Conservation (phyloP, 305 asterid genomes). For the Lippia alba region DNA sequence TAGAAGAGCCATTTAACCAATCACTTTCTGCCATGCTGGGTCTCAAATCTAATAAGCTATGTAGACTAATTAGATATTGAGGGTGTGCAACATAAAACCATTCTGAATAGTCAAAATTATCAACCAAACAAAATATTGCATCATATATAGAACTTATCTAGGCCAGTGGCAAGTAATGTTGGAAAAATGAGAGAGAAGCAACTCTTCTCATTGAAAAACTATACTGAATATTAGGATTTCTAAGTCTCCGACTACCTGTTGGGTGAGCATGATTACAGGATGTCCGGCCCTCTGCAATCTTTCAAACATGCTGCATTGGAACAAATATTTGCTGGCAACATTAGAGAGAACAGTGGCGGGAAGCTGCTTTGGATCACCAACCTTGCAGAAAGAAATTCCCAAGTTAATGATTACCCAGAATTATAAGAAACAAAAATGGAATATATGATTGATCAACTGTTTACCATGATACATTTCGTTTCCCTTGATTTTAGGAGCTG, state of each 20-base stretch:
- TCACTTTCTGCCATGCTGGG: constrained; percentile 21
- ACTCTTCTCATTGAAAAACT: constrained; percentile 25
- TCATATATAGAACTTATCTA: constrained; percentile 4
- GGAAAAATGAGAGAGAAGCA: constrained; percentile 15
- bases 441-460: constrained; percentile 30
- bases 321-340: constrained; percentile 88
- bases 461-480: constrained; percentile 93
- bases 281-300: constrained; percentile 98
- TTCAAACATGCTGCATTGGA: constrained; percentile 99
- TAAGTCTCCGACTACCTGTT: constrained; percentile 61
- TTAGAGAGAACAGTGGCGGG: constrained; percentile 96
- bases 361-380: constrained; percentile 99
- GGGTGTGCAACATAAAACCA: constrained; percentile 2
- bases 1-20: not conserved
- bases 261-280: constrained; percentile 93
- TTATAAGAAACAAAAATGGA: constrained; percentile 28
- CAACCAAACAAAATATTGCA: constrained; percentile 1
- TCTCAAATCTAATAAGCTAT: constrained; percentile 7
- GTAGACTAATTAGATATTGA: constrained; percentile 10
- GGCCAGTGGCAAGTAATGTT: constrained; percentile 12
- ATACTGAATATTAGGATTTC: constrained; percentile 8
- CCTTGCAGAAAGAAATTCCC: constrained; percentile 49
- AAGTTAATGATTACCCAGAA: constrained; percentile 29
- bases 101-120: not conserved
- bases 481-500: constrained; percentile 94